phyloP scores from a whole-genome alignment of 768 basidiomycete genomes.

The Tulasnella sp. region DNA sequence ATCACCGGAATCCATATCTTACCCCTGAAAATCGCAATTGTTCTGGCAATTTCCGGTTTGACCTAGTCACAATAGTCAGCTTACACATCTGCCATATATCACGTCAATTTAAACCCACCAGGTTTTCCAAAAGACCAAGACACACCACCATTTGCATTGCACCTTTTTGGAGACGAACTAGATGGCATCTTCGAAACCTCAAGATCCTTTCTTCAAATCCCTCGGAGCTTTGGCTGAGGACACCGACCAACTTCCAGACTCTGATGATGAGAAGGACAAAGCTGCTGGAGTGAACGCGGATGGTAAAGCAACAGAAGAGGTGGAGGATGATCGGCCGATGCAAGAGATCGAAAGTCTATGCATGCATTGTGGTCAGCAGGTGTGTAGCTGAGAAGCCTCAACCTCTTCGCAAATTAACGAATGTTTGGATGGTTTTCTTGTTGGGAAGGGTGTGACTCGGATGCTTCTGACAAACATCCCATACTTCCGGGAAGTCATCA shows the following conservation, averaged over 20 bases:
- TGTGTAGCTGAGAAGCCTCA: constrained; percentile 23
- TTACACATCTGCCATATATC: too few relatives aligned
- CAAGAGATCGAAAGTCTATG: constrained; percentile 86
- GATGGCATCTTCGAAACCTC: constrained; percentile 6
- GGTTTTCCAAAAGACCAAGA: too few relatives aligned
- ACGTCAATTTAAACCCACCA: too few relatives aligned
- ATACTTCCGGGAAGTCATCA: constrained; percentile 87
- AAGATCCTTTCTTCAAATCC: constrained; percentile 42
- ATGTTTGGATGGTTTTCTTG: neutral
- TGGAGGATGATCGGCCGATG: constrained; percentile 53
- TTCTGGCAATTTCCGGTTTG: too few relatives aligned
- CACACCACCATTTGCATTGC: too few relatives aligned
- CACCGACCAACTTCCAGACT: constrained; percentile 33
- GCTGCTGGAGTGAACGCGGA: constrained; percentile 20
- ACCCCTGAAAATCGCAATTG: too few relatives aligned
- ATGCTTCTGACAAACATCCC: constrained; percentile 89
- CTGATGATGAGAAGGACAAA: constrained; percentile 19
- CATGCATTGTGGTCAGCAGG: constrained; percentile 89
- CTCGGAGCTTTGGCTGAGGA: constrained; percentile 46
- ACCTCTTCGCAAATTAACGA: neutral
- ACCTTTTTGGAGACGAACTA: too few relatives aligned
- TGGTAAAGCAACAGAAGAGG: constrained; percentile 24
- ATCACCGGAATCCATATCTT: too few relatives aligned
- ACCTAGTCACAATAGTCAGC: too few relatives aligned
- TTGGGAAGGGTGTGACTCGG: constrained; percentile 70